phyloP scores from a whole-genome alignment of 257 asterid genomes.

The Penstemon davidsonii region DNA sequence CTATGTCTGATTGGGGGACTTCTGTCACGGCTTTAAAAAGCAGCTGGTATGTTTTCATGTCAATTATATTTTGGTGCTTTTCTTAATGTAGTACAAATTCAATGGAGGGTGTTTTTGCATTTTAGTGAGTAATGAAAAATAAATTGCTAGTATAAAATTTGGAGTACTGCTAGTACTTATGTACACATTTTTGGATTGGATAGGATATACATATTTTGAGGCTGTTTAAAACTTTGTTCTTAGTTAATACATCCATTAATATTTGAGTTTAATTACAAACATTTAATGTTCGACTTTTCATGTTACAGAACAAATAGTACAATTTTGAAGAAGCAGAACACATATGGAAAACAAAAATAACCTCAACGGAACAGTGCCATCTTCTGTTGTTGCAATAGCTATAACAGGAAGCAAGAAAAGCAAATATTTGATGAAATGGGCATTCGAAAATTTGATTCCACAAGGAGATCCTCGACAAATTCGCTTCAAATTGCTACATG shows the following conservation, averaged over 20 bases:
- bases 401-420: slow-evolving; percentile 26
- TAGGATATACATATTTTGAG: too few relatives aligned
- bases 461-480: slow-evolving; percentile 14
- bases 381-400: slow-evolving; percentile 24
- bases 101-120: too few relatives aligned
- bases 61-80: background rate
- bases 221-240: too few relatives aligned
- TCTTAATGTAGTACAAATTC: too few relatives aligned
- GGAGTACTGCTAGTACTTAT: too few relatives aligned
- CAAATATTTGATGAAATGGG: slow-evolving; percentile 26
- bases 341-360: slow-evolving; percentile 8
- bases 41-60: background rate
- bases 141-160: too few relatives aligned
- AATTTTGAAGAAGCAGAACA: background rate
- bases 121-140: too few relatives aligned
- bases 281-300: background rate
- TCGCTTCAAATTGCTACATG: slow-evolving; percentile 30
- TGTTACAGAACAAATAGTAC: background rate
- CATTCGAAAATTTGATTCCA: slow-evolving; percentile 22
- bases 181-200: background rate
- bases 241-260: too few relatives aligned
- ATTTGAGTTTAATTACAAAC: background rate
- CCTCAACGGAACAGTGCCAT: background rate
- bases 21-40: background rate
- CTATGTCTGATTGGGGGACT: background rate